Base-by-base conservation (phyloP, 768 basidiomycete species). In the Mycena maculata region DNA sequence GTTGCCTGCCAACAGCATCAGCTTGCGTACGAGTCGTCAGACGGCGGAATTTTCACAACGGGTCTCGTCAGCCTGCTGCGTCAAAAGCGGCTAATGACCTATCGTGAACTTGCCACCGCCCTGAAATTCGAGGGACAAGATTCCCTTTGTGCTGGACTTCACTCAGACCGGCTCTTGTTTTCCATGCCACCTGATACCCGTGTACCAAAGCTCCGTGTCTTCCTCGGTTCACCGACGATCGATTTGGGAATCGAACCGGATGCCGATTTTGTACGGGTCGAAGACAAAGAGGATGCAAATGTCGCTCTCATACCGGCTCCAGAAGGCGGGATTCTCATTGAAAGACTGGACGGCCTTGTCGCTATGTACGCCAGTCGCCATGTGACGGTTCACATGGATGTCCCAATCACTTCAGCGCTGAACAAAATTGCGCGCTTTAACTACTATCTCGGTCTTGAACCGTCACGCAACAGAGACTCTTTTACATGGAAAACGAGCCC, bases 381-480 rank as follows among this genome's bases (percentile, higher is more conserved):
- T 8, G 1, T 60, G 18, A 30, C 27, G 10, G 12, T 16, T 31
- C 27, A 38, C 10, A 27, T 11, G 10, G 13, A 39, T 10, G 49
- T 50, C 13, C 12, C 48, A 7, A 23, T 60, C 38, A 15, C 25
- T 12, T 18, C 11, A 12, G 20, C 42, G 27, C 28, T 60, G 48
- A 60, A 60, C 39, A 42, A 31, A 27, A 60, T 60, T 12, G 47
- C 59, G 5, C 59, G 39, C 11, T 60, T 60, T 18, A 41, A 27
- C 20, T 33, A 60, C 22, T 60, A 60, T 23, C 45, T 60, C 16
- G 2, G 12, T 49, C 13, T 60, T 10, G 25, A 50, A 31, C 47
- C 59, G n/a, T 36, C 38, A 2, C 58, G 28, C 31, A n/a, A 31
- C n/a, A n/a, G n/a, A 18, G 18, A 15, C 2, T 50, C 27, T 2